Evolutionary conservation across 345 rosid species (phyloP).

Genomic region (Rubroshorea leprosula): DNA sequence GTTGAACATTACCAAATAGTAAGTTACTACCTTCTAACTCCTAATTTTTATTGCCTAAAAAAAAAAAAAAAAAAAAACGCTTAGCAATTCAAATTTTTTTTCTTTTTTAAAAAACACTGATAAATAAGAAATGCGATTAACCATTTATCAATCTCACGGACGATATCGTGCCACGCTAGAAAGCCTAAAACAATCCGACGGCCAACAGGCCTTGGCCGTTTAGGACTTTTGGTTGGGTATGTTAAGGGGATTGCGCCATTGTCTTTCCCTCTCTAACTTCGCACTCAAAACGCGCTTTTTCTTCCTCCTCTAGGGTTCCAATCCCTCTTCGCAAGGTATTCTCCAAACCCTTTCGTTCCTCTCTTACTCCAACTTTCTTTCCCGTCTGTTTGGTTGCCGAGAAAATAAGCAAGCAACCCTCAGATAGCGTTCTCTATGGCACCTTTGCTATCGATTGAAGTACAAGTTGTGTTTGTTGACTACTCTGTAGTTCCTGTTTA

Average conservation of each 20-base stretch:
- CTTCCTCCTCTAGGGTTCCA: conserved; percentile 8
- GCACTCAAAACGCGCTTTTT: too few relatives aligned
- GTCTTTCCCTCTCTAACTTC: neutral
- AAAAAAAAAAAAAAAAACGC: too few relatives aligned
- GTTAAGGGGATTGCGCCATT: neutral
- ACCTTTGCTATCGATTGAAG: too few relatives aligned
- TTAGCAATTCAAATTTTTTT: too few relatives aligned
- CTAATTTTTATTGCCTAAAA: too few relatives aligned
- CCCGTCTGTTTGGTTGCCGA: conserved; percentile 1
- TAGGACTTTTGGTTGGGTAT: neutral
- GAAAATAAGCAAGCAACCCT: neutral
- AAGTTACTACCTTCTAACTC: too few relatives aligned
- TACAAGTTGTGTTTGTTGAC: too few relatives aligned
- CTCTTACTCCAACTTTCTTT: neutral
- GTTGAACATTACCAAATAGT: too few relatives aligned
- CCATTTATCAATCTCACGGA: conserved; percentile 2
- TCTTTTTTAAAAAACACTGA: neutral
- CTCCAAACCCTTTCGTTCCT: neutral
- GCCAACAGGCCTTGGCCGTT: neutral
- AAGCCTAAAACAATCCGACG: conserved; percentile 1
- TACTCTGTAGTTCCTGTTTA: neutral
- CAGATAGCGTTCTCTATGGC: too few relatives aligned
- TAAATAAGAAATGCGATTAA: too few relatives aligned
- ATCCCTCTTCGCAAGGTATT: conserved; percentile 5
- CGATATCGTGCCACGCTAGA: neutral